Evolutionary conservation across 805 yeast species (phyloP).

Genomic region (Zygoascus flipseniorum): DNA sequence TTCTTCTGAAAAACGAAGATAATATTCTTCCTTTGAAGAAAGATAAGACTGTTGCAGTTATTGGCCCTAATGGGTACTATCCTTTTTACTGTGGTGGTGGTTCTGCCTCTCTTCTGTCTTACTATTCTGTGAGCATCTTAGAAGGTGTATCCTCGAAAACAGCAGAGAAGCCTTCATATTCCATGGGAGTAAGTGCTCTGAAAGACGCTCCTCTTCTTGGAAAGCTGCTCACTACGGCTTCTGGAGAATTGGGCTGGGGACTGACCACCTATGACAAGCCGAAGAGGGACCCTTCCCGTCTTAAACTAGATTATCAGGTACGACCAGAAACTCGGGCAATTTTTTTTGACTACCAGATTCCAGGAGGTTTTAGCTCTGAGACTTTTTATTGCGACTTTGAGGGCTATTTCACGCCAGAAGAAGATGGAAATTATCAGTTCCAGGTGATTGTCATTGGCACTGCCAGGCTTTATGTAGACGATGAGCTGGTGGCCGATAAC

Average conservation of each 20-base stretch:
- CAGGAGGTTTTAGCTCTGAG: not conserved
- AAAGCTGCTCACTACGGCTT: conserved; percentile 6
- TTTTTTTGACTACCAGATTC: conserved; percentile 7
- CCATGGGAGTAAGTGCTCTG: conserved; percentile 29
- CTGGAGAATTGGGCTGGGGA: conserved; percentile 11
- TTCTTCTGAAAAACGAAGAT: conserved; percentile 46
- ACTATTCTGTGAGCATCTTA: conserved; percentile 33
- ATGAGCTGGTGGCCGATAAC: conserved; percentile 45
- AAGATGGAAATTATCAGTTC: conserved; percentile 40
- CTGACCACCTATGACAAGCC: conserved; percentile 5
- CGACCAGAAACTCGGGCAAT: conserved; percentile 1
- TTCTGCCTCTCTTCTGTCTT: conserved; percentile 43
- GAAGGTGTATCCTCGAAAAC: conserved; percentile 10
- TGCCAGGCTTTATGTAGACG: conserved; percentile 46
- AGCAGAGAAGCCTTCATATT: conserved; percentile 2
- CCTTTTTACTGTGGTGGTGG: conserved; percentile 55
- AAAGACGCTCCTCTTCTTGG: conserved; percentile 19
- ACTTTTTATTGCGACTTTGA: conserved; percentile 37
- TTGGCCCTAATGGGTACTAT: conserved; percentile 50
- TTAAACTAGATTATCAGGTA: not conserved
- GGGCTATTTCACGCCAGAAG: conserved; percentile 38
- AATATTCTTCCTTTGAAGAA: conserved; percentile 40
- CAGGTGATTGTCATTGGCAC: conserved; percentile 47
- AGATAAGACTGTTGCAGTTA: conserved; percentile 37
- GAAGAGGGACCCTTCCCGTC: not conserved